phyloP scores from a whole-genome alignment of 2,329 filamentous ascomycete genomes.

The Fusarium compactum region DNA sequence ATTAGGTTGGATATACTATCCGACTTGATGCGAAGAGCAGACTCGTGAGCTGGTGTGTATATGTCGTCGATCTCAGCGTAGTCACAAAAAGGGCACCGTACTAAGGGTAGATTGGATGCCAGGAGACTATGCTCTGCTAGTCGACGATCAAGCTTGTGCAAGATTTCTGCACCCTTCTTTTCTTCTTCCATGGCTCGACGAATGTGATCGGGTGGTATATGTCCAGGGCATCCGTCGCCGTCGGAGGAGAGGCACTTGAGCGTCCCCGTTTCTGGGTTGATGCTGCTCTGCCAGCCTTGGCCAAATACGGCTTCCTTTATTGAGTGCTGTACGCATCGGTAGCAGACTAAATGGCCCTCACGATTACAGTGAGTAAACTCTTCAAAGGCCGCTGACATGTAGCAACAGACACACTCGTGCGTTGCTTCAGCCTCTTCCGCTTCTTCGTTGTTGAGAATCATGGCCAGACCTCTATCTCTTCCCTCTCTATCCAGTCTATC shows the following conservation, averaged over 20 bases:
- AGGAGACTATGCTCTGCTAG: conserved; percentile 81
- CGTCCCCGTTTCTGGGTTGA: conserved; percentile 78
- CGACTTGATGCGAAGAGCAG: conserved; percentile 68
- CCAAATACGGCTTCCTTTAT: conserved; percentile 91
- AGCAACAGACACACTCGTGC: conserved; percentile 85
- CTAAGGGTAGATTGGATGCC: conserved; percentile 78
- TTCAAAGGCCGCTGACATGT: conserved; percentile 76
- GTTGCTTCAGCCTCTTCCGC: conserved; percentile 68
- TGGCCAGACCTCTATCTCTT: conserved; percentile 65
- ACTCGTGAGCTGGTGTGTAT: conserved; percentile 69
- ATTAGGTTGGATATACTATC: conserved; percentile 62
- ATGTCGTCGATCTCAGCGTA: conserved; percentile 91
- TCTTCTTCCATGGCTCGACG: conserved; percentile 77
- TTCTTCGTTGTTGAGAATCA: conserved; percentile 67
- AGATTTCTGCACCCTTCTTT: conserved; percentile 76
- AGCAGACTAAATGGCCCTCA: conserved; percentile 79
- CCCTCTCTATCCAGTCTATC: conserved; percentile 59
- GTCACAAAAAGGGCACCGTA: conserved; percentile 89
- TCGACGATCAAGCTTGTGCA: conserved; percentile 81
- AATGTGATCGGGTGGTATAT: conserved; percentile 76
- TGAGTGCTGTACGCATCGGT: conserved; percentile 84
- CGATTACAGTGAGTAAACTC: conserved; percentile 78
- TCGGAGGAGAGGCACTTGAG: conserved; percentile 86
- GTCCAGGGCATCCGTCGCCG: conserved; percentile 77
- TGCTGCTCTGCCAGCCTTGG: conserved; percentile 87